Base-by-base conservation (phyloP, 78 protist species). In the Ministeria vibrans region DNA sequence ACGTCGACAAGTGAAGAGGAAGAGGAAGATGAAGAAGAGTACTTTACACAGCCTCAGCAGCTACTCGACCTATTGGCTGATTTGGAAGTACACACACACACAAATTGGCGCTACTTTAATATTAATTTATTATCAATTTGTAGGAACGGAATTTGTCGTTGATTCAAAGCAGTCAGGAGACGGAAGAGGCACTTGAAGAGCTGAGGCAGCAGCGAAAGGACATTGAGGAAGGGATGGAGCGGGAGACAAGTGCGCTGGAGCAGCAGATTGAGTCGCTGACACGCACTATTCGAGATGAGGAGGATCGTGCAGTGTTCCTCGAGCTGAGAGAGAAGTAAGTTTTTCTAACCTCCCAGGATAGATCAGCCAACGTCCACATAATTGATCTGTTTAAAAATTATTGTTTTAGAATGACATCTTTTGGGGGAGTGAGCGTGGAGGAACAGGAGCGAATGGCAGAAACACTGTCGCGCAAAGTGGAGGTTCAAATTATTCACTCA, bases 71-170 rank as follows among this genome's bases (percentile, higher is more conserved):
- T 78, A 32, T 87, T 87, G 75, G 46, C 77, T 0, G 75, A 69
- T 51, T 81, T 87, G 30, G 91, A n/a, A n/a, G n/a, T n/a, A n/a
- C n/a, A n/a, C n/a, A n/a, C n/a, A n/a, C n/a, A n/a, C n/a, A n/a
- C n/a, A n/a, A n/a, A n/a, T n/a, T n/a, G n/a, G n/a, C n/a, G n/a
- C n/a, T n/a, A n/a, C n/a, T n/a, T n/a, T n/a, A n/a, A n/a, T n/a
- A n/a, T n/a, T n/a, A n/a, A n/a, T n/a, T n/a, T n/a, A n/a, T n/a
- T n/a, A n/a, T n/a, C n/a, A n/a, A n/a, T 51, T 51, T 51, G 59
- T 11, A 88, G 74, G 88, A 88, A 63, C 45, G 74, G 44, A 88
- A 88, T 64, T 70, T 88, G 55, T 83, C 79, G 59, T 81, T 88
- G 38, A 83, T 88, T 74, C 85, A 83, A 44, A 83, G 59, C 83